Base-by-base conservation (phyloP, 2,329 filamentous ascomycete species). In the Aspergillus luchuensis region DNA sequence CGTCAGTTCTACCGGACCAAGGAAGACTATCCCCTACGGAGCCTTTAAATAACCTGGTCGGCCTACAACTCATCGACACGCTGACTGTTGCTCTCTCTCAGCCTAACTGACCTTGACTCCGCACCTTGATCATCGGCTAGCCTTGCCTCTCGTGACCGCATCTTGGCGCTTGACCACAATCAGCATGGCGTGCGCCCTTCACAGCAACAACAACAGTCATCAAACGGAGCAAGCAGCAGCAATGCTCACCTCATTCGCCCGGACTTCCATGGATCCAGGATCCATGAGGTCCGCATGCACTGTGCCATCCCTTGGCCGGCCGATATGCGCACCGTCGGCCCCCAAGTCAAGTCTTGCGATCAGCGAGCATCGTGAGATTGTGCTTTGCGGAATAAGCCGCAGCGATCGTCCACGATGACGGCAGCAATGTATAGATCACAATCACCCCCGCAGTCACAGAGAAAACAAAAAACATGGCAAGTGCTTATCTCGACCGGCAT, bases 401-500 rank as follows among this genome's bases (percentile, higher is more conserved):
- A 15, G 43, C n/a, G 45, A 49, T 49, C 47, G 25, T 10, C 47
- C 47, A 28, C 8, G 25, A 50, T 50, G 47, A 50, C 25, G 25
- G 30, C 47, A 25, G n/a, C 11, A n/a, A 8, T 50, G 47, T 25
- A 50, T 33, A 28, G 15, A 17, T 50, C 47, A 50, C 47, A 33
- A 50, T 28, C 13, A 25, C 47, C 47, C 33, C 47, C 47, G 47
- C 47, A 50, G 30, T 50, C 25, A 36, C 33, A 36, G 33, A 15
- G 33, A 36, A 36, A 15, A 36, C 5, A 36, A 36, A 8, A 15
- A 50, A 50, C 25, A 50, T 30, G 25, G 25, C 47, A 11, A 50
- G 47, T 50, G 47, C 47, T 30, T 30, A 50, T 50, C 47, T 50
- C 8, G 13, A 49, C 25, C 47, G 25, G 47, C 47, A 50, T 50